Conservation (phyloP, 371 early-diverging fungal genomes). For the Rhizopus stolonifer region DNA sequence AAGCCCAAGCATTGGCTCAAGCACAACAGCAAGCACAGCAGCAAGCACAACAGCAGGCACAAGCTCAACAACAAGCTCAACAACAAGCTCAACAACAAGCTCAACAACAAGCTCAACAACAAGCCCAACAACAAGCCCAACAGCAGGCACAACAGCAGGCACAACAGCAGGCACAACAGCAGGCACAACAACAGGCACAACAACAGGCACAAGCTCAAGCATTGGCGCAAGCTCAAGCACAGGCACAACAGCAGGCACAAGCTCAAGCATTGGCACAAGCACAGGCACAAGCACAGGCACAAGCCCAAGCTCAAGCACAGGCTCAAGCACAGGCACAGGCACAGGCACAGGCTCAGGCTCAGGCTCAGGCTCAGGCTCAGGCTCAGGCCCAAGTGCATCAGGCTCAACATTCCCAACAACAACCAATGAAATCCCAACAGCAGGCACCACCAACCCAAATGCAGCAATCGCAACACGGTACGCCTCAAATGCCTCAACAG, state of each 20-base stretch:
- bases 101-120: no score
- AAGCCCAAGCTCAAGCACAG: constrained; percentile 13
- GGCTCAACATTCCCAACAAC: constrained; percentile 16
- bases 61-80: constrained; percentile 20
- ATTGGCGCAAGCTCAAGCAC: constrained; percentile 9
- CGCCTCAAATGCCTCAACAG: not conserved
- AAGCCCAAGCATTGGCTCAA: constrained; percentile 9
- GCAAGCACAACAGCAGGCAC: constrained; percentile 7
- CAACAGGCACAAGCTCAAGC: no score
- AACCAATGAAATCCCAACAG: constrained; percentile 10
- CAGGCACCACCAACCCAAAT: not conserved
- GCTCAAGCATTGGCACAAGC: constrained; percentile 7
- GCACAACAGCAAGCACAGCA: constrained; percentile 4
- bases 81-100: constrained; percentile 16
- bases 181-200: no score
- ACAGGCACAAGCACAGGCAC: constrained; percentile 10
- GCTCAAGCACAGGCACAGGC: constrained; percentile 12
- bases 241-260: constrained; percentile 8
- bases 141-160: constrained; percentile 4
- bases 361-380: constrained; percentile 21
- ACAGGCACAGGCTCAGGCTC: constrained; percentile 17
- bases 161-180: constrained; percentile 5
- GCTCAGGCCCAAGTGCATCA: constrained; percentile 18
- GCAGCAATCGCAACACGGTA: not conserved
- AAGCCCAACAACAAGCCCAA: constrained; percentile 3